Percentiles rank a stretch among this genome's conserved stretches.
Evolutionary conservation across 257 asterid species (phyloP).

Genomic region (Nicotiana attenuata): DNA sequence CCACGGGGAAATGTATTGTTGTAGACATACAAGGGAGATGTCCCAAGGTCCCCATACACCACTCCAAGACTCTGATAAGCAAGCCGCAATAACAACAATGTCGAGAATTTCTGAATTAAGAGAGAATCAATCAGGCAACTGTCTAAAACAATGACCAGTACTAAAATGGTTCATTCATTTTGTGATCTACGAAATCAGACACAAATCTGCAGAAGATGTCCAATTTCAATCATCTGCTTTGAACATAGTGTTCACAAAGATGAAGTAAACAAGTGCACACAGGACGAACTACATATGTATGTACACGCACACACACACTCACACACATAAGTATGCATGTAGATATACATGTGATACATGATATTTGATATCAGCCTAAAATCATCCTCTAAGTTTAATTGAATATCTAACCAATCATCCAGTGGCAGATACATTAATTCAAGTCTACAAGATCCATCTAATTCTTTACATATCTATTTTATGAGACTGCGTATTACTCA

Average conservation of each 20-base stretch:
- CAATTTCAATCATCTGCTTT: not conserved
- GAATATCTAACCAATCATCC: not conserved
- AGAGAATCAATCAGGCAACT: not conserved
- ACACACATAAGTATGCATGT: no score
- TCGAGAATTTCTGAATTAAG: not conserved
- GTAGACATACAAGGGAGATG: conserved; percentile 96
- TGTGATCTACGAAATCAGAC: not conserved
- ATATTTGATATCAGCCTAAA: no score
- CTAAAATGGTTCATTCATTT: not conserved
- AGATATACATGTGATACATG: no score
- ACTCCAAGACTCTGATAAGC: conserved; percentile 69
- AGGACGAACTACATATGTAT: not conserved
- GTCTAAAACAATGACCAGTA: not conserved
- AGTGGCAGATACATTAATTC: not conserved
- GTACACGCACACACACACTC: not conserved
- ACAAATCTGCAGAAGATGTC: not conserved
- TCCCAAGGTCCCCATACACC: conserved; percentile 96
- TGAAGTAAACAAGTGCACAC: not conserved
- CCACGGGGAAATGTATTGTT: conserved; percentile 86
- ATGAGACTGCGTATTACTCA: not conserved
- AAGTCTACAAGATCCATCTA: not conserved
- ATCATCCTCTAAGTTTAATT: not conserved
- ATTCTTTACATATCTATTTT: not conserved
- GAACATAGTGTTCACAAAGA: not conserved
- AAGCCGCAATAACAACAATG: conserved; percentile 9